These are phyloP conservation scores for Paramecium bursaria DNA, from an alignment of 73 alveolate genomes.

Conservation along the genomic window DNA sequence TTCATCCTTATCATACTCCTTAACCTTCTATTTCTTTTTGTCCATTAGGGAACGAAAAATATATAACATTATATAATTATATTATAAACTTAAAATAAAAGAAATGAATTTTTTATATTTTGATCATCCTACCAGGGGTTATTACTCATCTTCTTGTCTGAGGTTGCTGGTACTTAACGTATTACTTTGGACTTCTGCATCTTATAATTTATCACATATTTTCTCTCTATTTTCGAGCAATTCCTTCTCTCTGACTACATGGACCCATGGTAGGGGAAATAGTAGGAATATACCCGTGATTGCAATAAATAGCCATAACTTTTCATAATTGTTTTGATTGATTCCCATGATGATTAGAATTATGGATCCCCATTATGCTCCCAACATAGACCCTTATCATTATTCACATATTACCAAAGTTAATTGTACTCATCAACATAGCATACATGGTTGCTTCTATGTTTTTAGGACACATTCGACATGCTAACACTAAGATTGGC, in stretches of 20 bases:
- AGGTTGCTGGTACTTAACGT: too few species aligned
- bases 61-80: too few species aligned
- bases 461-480: conserved; percentile 85
- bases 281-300: conserved; percentile 36
- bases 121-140: too few species aligned
- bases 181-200: too few species aligned
- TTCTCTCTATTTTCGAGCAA: conserved; percentile 24
- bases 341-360: conserved; percentile 74
- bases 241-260: conserved; percentile 8
- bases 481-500: conserved; percentile 87
- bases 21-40: conserved; percentile 37
- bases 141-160: too few species aligned
- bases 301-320: conserved; percentile 76
- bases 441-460: conserved; percentile 92
- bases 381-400: conserved; percentile 10
- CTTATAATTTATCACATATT: too few species aligned
- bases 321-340: conserved; percentile 75
- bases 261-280: conserved; percentile 53
- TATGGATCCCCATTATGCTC: conserved; percentile 82
- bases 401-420: conserved; percentile 75
- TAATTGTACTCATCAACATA: conserved; percentile 81
- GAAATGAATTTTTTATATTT: too few species aligned
- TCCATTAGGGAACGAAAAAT: too few species aligned
- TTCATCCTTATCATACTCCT: conserved; percentile 64
- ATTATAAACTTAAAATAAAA: too few species aligned